Base-by-base conservation (phyloP, 805 yeast genomes). In the Candida mattraensis region DNA sequence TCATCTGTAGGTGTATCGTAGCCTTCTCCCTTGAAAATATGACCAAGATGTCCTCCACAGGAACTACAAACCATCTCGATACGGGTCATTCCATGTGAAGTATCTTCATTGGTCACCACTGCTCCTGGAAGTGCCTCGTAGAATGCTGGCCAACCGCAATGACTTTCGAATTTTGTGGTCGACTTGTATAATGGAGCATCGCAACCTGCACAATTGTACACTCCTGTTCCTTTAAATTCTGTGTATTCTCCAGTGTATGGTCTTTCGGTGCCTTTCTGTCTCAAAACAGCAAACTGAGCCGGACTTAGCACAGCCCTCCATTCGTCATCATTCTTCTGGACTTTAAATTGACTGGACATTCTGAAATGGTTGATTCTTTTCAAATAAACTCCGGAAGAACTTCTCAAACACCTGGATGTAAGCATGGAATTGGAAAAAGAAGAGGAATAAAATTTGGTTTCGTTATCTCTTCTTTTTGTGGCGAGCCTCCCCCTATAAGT, bases 141-240 rank as follows among this genome's bases (percentile, higher is more conserved):
- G 61, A 93, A 93, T 0, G 96, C 89, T 1, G 99, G 99, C 99
- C 99, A 93, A 3, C 99, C 99, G 61, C 99, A 93, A 35, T 87
- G 87, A 9, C 95, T 78, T 39, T 83, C 80, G 52, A 93, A 93
- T 60, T 93, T 91, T 3, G 96, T 74, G 20, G 72, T 66, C 18
- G 95, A 80, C 42, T 73, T 72, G 61, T 93, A 93, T 19, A 93
- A 64, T 9, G 96, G 95, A 28, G 74, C 66, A 33, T 70, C 71
- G 62, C 99, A 93, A 5, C 83, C 98, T 0, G 84, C 96, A 64
- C 99, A 93, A 29, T 66, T 64, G 60, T 88, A 93, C 2, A 75
- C 64, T 1, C 97, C 98, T 2, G 47, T 48, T 5, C 63, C 57
- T 24, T 68, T 63, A 34, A 75, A 71, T 15, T 67, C 59, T 29